Evolutionary conservation across 352 stramenopile genomes (phyloP), one percentile per base, ranked within the genome.

Genomic region (Globisporangium orthogonon): DNA sequence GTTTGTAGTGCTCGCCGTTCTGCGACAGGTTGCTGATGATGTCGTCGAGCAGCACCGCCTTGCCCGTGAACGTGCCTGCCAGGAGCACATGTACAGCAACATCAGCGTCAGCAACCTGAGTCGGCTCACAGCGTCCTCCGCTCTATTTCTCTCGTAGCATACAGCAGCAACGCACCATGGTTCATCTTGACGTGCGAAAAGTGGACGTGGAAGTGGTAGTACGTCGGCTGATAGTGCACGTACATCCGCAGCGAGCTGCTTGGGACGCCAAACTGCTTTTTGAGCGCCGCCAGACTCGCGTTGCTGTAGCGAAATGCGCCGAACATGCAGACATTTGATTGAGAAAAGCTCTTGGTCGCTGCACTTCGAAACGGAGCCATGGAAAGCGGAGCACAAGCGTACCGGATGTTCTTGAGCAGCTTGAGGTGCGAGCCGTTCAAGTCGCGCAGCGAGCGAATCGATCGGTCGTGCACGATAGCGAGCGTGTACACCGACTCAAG

Each of bases 151-250:
- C 23, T 13, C 2, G 11, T 4, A 17, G 7, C 35, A 10, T 14
- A 11, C 1, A 1, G 7, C 37, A 17, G 10, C 11, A 23, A 59
- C 56, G 35, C 48, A 88, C 85, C 85, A 54, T 87, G 69, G 11
- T 69, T 78, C 66, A 94, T 83, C 61, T 91, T 91, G 44, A 94
- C 70, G 60, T 95, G 86, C 30, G 78, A 87, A 50, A 95, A 94
- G 52, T 95, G 86, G 15, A 95, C 80, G 55, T 95, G 86, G 51
- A 95, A 74, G 60, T 95, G 86, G 57, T 95, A 95, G 62, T 95
- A 95, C 49, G 86, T 91, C 31, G 86, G 86, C 70, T 92, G 86
- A 52, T 95, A 95, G 71, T 95, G 86, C 59, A 95, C 76, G 61
- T 93, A 95, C 65, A 91, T 71, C 52, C 86, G 83, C 33, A 95